phyloP scores from a whole-genome alignment of 345 rosid species.

The Erysimum cheiranthoides region DNA sequence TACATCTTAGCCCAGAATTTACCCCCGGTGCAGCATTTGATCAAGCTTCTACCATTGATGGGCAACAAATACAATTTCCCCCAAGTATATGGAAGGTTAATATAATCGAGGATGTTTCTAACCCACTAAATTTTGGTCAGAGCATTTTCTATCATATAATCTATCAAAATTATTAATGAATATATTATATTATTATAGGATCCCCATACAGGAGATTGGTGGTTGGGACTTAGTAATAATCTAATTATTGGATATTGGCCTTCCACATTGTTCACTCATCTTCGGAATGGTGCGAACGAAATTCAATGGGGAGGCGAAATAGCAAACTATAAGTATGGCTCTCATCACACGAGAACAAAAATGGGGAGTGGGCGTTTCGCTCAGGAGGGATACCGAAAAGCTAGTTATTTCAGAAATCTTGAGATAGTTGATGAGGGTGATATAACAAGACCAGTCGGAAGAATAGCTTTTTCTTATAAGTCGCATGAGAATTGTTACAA shows the following conservation, averaged over 20 bases:
- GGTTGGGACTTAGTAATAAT: slow-evolving; percentile 39
- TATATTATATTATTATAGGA: slow-evolving; percentile 41
- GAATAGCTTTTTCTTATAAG: slow-evolving; percentile 41
- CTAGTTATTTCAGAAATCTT: slow-evolving; percentile 46
- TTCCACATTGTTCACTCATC: slow-evolving; percentile 37
- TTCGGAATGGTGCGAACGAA: slow-evolving; percentile 35
- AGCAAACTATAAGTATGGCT: slow-evolving; percentile 4
- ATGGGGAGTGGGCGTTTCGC: slow-evolving; percentile 63
- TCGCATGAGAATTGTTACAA: slow-evolving; percentile 55
- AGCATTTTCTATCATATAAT: background rate
- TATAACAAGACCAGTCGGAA: slow-evolving; percentile 41
- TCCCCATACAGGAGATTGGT: slow-evolving; percentile 49
- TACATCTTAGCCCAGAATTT: background rate
- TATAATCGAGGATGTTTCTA: too few species aligned
- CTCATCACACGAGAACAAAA: slow-evolving; percentile 42
- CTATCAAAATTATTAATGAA: too few species aligned
- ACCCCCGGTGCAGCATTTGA: slow-evolving; percentile 20
- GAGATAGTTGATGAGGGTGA: slow-evolving; percentile 52
- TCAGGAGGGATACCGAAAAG: slow-evolving; percentile 44
- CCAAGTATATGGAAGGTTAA: slow-evolving; percentile 36
- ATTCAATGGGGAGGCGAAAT: slow-evolving; percentile 58
- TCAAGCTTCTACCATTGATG: slow-evolving; percentile 26
- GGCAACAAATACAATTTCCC: slow-evolving; percentile 3
- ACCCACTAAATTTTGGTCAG: too few species aligned
- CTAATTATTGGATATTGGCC: slow-evolving; percentile 59